Conservation (phyloP, 2,329 filamentous ascomycete genomes). For the Aspergillus quadricinctus region DNA sequence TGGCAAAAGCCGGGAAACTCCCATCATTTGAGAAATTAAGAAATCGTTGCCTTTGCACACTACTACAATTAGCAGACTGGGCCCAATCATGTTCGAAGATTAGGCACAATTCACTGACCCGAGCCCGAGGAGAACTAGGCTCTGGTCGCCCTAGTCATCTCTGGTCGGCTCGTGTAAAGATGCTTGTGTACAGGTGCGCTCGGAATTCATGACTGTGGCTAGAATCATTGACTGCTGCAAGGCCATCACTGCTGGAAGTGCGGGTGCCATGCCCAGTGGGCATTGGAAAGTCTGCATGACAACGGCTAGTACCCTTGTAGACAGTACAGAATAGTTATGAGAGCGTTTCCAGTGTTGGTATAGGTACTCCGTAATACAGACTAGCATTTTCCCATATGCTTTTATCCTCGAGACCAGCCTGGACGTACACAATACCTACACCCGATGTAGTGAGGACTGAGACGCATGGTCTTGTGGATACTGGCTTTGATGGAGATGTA, state of each 20-base stretch:
- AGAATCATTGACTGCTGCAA: too few species aligned
- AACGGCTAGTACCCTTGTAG: too few species aligned
- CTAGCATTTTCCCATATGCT: too few species aligned
- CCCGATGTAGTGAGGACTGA: too few species aligned
- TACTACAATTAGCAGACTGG: neutral
- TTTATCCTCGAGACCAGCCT: too few species aligned
- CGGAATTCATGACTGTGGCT: neutral
- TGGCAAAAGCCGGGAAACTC: neutral
- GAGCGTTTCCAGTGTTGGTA: too few species aligned
- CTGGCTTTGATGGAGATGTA: neutral
- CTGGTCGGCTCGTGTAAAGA: neutral
- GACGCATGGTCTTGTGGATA: neutral
- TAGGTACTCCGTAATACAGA: too few species aligned
- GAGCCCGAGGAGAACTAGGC: too few species aligned
- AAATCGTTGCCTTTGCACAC: neutral
- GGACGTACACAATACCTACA: too few species aligned
- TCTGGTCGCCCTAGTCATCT: neutral
- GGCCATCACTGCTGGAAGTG: neutral
- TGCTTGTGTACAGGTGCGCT: neutral
- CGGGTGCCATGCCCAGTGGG: neutral
- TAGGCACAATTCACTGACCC: too few species aligned
- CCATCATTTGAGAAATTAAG: neutral
- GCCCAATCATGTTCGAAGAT: too few species aligned
- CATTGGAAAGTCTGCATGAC: neutral
- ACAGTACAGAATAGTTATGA: too few species aligned